These are phyloP conservation scores for Cordyceps javanica DNA, from an alignment of 2,329 filamentous ascomycete species.

Conservation along the genomic window DNA sequence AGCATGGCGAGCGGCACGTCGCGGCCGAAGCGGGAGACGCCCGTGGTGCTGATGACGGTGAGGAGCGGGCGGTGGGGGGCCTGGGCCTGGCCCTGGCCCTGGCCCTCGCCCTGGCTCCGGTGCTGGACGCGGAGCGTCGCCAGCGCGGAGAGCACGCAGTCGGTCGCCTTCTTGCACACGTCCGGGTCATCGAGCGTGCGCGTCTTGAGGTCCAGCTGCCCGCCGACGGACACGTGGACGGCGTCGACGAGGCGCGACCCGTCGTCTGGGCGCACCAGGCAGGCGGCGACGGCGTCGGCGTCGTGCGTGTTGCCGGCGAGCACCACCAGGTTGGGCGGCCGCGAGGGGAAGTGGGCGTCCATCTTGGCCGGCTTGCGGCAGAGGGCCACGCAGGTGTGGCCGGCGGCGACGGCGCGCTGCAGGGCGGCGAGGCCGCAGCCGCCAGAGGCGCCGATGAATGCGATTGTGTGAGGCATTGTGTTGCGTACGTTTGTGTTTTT, in stretches of 20 bases:
- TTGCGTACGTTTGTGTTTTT: too few species aligned
- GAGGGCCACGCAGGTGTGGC: conserved; percentile 33
- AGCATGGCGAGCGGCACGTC: conserved; percentile 38
- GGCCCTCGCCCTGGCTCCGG: too few species aligned
- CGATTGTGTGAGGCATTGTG: conserved; percentile 16
- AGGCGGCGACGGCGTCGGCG: conserved; percentile 25
- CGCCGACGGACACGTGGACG: conserved; percentile 35
- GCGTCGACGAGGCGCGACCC: conserved; percentile 31
- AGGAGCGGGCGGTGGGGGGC: conserved; percentile 32
- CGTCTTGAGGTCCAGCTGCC: conserved; percentile 19
- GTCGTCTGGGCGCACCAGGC: too few species aligned
- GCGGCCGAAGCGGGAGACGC: conserved; percentile 29
- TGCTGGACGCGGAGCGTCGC: conserved; percentile 19
- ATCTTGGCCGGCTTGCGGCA: conserved; percentile 37
- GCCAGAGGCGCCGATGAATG: conserved; percentile 38
- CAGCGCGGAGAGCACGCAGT: conserved; percentile 29
- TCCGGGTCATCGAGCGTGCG: conserved; percentile 30
- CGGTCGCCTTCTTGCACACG: conserved; percentile 34
- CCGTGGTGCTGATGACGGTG: conserved; percentile 34
- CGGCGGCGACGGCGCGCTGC: conserved; percentile 28
- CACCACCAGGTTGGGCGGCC: conserved; percentile 40
- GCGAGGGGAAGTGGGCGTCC: conserved; percentile 23
- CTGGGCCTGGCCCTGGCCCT: too few species aligned
- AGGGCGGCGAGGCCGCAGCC: conserved; percentile 35
- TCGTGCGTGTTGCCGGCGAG: conserved; percentile 33